Evolutionary conservation across 768 basidiomycete genomes (phyloP).

Genomic region (Hygrophoropsis aurantiaca): DNA sequence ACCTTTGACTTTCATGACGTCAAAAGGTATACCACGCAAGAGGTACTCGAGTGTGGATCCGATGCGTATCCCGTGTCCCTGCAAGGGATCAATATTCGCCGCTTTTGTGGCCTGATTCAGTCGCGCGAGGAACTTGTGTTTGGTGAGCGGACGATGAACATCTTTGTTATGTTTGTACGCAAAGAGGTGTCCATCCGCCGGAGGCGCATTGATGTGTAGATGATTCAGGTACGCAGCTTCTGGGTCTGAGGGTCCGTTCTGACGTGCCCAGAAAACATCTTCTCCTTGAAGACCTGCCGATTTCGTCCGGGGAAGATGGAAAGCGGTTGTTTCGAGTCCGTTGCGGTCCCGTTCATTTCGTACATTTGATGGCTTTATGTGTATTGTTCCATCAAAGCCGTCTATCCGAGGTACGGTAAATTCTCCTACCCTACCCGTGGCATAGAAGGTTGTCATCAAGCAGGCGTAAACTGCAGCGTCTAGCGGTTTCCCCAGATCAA

Average conservation of each 20-base stretch:
- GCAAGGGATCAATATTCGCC: constrained; percentile 10
- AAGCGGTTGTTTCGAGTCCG: constrained; percentile 9
- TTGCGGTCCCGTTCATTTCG: constrained; percentile 17
- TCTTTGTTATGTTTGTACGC: constrained; percentile 17
- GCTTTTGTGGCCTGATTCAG: constrained; percentile 11
- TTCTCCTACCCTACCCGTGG: constrained; percentile 33
- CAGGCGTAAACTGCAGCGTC: constrained; percentile 38
- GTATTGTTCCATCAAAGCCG: constrained; percentile 25
- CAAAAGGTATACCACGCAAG: constrained; percentile 34
- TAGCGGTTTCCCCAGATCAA: constrained; percentile 5
- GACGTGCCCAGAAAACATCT: constrained; percentile 31
- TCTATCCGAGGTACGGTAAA: constrained; percentile 34
- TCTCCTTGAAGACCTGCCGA: constrained; percentile 21
- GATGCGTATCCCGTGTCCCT: constrained; percentile 28
- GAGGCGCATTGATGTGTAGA: constrained; percentile 28
- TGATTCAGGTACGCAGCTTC: constrained; percentile 21
- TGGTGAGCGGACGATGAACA: constrained; percentile 23
- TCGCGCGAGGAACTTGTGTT: constrained; percentile 17
- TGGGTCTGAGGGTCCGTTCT: constrained; percentile 27
- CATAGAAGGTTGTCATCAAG: constrained; percentile 39
- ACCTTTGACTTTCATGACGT: constrained; percentile 36
- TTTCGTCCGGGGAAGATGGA: constrained; percentile 18
- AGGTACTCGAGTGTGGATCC: constrained; percentile 37
- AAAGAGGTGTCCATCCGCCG: constrained; percentile 27
- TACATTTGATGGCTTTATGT: constrained; percentile 29